Percentiles rank a stretch among this genome's conserved stretches.
Conservation (phyloP, 2,329 filamentous ascomycete species). For the Tolypocladium guangdongense region DNA sequence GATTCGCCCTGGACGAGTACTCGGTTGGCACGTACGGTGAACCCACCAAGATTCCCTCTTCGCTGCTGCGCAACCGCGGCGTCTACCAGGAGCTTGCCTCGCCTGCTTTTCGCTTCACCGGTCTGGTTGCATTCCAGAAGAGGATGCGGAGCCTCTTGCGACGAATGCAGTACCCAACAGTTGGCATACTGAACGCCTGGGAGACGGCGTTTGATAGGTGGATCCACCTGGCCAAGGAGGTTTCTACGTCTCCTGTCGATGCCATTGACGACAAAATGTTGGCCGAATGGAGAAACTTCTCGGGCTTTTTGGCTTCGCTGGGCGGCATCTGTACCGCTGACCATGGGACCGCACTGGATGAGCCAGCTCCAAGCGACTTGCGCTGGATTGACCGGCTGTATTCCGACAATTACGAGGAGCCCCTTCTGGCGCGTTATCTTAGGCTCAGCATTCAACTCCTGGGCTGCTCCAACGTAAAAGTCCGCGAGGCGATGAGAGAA, state of each 20-base stretch:
- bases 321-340: constrained; percentile 55
- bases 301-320: constrained; percentile 56
- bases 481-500: constrained; percentile 56
- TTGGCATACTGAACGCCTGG: constrained; percentile 59
- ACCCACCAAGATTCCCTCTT: constrained; percentile 36
- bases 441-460: constrained; percentile 54
- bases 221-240: constrained; percentile 52
- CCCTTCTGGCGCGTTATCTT: constrained; percentile 48
- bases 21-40: constrained; percentile 39
- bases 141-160: constrained; percentile 48
- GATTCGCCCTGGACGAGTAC: constrained; percentile 51
- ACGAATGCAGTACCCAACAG: constrained; percentile 49
- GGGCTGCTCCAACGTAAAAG: constrained; percentile 51
- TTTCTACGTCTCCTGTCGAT: constrained; percentile 42
- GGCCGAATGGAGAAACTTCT: constrained; percentile 58
- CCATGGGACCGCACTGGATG: constrained; percentile 44
- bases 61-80: constrained; percentile 48
- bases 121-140: constrained; percentile 60
- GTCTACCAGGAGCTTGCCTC: constrained; percentile 53
- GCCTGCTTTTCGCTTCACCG: constrained; percentile 54
- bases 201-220: constrained; percentile 54
- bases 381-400: constrained; percentile 54
- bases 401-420: constrained; percentile 48
- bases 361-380: constrained; percentile 43
- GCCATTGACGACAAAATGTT: constrained; percentile 43